Conservation (phyloP, 306 rosid genomes). For the Lathyrus oleraceus region DNA sequence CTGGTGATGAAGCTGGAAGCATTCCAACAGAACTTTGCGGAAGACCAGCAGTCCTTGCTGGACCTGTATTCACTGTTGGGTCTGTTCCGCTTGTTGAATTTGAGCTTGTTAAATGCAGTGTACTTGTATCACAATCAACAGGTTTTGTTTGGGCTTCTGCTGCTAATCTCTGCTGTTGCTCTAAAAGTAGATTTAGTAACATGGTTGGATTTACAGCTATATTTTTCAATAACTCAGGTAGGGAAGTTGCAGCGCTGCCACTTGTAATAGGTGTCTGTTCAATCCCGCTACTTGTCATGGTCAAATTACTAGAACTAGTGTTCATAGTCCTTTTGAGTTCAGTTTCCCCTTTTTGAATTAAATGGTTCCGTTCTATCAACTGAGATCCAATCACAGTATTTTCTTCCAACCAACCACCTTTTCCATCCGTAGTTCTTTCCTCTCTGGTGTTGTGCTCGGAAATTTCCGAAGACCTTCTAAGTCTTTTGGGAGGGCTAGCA, state of each 20-base stretch:
- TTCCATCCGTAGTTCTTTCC: conserved; percentile 44
- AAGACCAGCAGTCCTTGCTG: conserved; percentile 48
- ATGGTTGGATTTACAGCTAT: conserved; percentile 79
- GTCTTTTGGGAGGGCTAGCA: conserved; percentile 62
- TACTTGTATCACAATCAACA: conserved; percentile 47
- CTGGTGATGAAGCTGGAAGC: conserved; percentile 46
- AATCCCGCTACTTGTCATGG: conserved; percentile 48
- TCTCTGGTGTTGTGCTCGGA: conserved; percentile 43
- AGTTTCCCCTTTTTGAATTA: conserved; percentile 44
- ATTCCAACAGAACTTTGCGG: conserved; percentile 59
- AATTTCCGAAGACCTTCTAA: conserved; percentile 51
- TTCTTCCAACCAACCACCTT: conserved; percentile 83
- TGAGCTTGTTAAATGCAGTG: conserved; percentile 27
- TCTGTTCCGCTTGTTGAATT: conserved; percentile 49
- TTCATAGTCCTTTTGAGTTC: conserved; percentile 45
- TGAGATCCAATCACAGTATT: conserved; percentile 45
- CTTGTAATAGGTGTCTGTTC: conserved; percentile 42
- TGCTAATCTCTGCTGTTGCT: conserved; percentile 55
- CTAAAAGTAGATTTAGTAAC: conserved; percentile 60
- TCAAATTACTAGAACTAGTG: conserved; percentile 35
- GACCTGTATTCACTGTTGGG: conserved; percentile 48
- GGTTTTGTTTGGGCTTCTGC: conserved; percentile 59
- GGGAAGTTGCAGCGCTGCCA: conserved; percentile 40
- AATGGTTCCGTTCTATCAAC: conserved; percentile 48
- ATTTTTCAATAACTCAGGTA: conserved; percentile 68